Conservation (phyloP, 257 asterid species). For the Penstemon barbatus region DNA sequence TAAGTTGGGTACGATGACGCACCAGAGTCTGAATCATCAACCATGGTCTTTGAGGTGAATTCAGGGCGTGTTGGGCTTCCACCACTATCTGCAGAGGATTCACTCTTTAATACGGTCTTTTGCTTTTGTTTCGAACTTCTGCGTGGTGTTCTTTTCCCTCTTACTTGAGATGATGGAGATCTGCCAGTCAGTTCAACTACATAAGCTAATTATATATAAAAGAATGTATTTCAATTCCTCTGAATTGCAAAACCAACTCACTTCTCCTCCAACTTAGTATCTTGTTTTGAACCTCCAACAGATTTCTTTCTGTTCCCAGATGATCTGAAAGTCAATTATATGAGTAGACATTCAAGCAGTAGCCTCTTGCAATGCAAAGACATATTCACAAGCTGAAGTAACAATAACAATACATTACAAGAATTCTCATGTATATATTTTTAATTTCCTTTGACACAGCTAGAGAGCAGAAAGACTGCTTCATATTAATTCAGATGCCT, state of each 20-base stretch:
- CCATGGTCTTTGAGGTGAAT: slow-evolving; percentile 37
- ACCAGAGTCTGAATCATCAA: slow-evolving; percentile 57
- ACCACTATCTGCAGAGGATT: slow-evolving; percentile 46
- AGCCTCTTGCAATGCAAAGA: slow-evolving; percentile 18
- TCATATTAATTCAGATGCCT: slow-evolving; percentile 13
- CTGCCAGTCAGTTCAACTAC: slow-evolving; percentile 47
- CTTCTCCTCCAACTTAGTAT: slow-evolving; percentile 49
- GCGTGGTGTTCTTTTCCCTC: slow-evolving; percentile 82
- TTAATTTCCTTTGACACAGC: slow-evolving; percentile 12
- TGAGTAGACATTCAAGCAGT: slow-evolving; percentile 20
- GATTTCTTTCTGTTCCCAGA: slow-evolving; percentile 54
- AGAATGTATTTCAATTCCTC: slow-evolving; percentile 13
- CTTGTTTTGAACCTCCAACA: slow-evolving; percentile 44
- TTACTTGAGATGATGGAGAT: slow-evolving; percentile 60
- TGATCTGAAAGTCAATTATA: slow-evolving; percentile 51
- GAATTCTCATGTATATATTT: not conserved
- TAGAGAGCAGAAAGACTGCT: slow-evolving; percentile 8
- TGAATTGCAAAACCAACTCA: slow-evolving; percentile 42
- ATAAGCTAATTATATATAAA: slow-evolving; percentile 29
- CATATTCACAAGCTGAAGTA: slow-evolving; percentile 6
- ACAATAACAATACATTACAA: not conserved
- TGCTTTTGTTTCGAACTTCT: slow-evolving; percentile 52
- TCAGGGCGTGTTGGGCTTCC: slow-evolving; percentile 41
- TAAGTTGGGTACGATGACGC: slow-evolving; percentile 17
- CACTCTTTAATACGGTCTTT: slow-evolving; percentile 41